A percentile compares a stretch with the other conserved stretches of the same genome.
These are phyloP conservation scores for Plasmodium gonderi DNA, from an alignment of 169 alveolate genomes.

Conservation along the genomic window DNA sequence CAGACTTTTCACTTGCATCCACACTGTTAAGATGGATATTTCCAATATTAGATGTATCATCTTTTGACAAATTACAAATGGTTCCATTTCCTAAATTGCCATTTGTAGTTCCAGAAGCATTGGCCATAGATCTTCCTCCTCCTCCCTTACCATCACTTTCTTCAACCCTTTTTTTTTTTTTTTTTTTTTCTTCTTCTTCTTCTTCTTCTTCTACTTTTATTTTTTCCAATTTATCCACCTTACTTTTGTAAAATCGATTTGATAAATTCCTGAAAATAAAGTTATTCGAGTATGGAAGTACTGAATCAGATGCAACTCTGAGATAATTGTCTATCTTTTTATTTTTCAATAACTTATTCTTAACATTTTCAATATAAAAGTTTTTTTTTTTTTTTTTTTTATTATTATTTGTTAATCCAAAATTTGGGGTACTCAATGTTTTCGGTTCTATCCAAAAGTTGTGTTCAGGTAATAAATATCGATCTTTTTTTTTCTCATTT, in stretches of 20 bases:
- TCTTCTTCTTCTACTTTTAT: neutral
- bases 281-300: constrained; percentile 44
- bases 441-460: constrained; percentile 71
- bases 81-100: neutral
- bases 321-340: constrained; percentile 42
- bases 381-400: constrained; percentile 52
- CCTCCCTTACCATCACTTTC: no score
- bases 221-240: neutral
- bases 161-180: no score
- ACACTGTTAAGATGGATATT: neutral
- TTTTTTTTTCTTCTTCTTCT: neutral
- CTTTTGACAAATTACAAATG: neutral
- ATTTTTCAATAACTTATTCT: constrained; percentile 33
- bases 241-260: neutral
- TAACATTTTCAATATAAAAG: constrained; percentile 46
- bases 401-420: constrained; percentile 39
- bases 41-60: no score
- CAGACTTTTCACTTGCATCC: neutral
- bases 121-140: no score
- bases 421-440: constrained; percentile 69
- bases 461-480: constrained; percentile 64
- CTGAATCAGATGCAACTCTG: constrained; percentile 68
- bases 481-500: constrained; percentile 36
- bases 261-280: constrained; percentile 36
- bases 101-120: no score